Conservation (phyloP, 2,329 filamentous ascomycete genomes). For the Botrytis cinerea region DNA sequence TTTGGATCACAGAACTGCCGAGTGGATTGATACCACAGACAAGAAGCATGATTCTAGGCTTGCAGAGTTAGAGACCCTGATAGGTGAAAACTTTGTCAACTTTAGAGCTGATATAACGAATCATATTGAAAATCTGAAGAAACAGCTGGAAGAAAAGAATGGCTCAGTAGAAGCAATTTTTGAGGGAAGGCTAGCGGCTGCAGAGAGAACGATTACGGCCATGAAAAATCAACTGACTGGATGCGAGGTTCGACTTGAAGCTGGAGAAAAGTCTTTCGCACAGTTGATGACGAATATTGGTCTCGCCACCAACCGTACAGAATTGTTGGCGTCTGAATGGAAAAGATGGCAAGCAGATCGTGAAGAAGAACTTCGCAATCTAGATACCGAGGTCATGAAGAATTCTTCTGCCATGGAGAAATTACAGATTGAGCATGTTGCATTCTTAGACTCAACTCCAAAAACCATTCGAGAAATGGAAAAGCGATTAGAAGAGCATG, state of each 20-base stretch:
- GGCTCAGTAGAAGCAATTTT: neutral
- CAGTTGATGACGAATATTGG: neutral
- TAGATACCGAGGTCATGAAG: conserved; percentile 8
- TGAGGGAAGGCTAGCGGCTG: neutral
- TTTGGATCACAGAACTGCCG: conserved; percentile 19
- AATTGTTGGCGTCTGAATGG: neutral
- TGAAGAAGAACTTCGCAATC: conserved; percentile 4
- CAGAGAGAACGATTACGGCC: neutral
- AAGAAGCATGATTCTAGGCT: neutral
- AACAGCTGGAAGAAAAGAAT: neutral
- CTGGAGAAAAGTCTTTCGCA: neutral
- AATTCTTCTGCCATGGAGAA: conserved; percentile 11
- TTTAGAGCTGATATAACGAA: neutral
- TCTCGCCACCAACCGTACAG: neutral
- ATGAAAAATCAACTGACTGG: neutral
- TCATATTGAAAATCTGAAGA: neutral
- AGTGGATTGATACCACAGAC: conserved; percentile 14
- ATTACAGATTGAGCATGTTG: conserved; percentile 3
- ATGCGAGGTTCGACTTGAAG: neutral
- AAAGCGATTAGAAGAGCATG: neutral
- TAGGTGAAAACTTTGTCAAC: neutral
- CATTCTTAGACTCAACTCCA: neutral
- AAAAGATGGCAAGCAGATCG: conserved; percentile 4
- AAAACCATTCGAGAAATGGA: conserved; percentile 15
- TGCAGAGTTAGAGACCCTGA: neutral